Evolutionary conservation across 495 filamentous ascomycete species (phyloP).

Genomic region (Trichoderma erinaceum): DNA sequence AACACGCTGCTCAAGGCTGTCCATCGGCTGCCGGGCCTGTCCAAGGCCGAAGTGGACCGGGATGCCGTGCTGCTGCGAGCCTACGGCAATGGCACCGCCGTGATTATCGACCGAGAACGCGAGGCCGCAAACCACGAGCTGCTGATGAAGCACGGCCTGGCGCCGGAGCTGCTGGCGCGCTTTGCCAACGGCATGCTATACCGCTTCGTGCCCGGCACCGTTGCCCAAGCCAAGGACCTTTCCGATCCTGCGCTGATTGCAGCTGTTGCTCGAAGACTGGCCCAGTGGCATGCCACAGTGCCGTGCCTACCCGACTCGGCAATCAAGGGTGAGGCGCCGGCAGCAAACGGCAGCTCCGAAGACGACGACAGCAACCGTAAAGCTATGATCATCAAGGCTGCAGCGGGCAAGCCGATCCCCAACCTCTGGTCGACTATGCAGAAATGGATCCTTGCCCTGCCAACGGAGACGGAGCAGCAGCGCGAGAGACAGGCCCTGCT

Average conservation of each 20-base stretch:
- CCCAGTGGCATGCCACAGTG: constrained; percentile 87
- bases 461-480: constrained; percentile 61
- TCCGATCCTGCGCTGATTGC: constrained; percentile 64
- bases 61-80: constrained; percentile 88
- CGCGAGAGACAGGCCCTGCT: constrained; percentile 57
- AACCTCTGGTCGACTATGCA: constrained; percentile 93
- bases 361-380: constrained; percentile 26
- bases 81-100: constrained; percentile 88
- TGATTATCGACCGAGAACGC: constrained; percentile 95
- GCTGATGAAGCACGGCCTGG: constrained; percentile 71
- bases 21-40: constrained; percentile 70
- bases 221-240: constrained; percentile 74
- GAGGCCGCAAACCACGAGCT: constrained; percentile 59
- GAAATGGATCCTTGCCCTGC: constrained; percentile 88
- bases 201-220: constrained; percentile 74
- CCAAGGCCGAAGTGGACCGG: constrained; percentile 70
- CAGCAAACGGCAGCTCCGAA: constrained; percentile 18
- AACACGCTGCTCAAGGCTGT: constrained; percentile 90
- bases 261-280: constrained; percentile 74
- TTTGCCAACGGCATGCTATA: constrained; percentile 97
- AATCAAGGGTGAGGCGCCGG: constrained; percentile 23
- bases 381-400: constrained; percentile 47
- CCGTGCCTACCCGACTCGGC: constrained; percentile 46
- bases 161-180: constrained; percentile 79
- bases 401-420: constrained; percentile 57